A percentile compares a stretch with the other conserved stretches of the same genome.
Conservation (phyloP, 108 stramenopile species). For the Pseudonitzschia multistriata region DNA sequence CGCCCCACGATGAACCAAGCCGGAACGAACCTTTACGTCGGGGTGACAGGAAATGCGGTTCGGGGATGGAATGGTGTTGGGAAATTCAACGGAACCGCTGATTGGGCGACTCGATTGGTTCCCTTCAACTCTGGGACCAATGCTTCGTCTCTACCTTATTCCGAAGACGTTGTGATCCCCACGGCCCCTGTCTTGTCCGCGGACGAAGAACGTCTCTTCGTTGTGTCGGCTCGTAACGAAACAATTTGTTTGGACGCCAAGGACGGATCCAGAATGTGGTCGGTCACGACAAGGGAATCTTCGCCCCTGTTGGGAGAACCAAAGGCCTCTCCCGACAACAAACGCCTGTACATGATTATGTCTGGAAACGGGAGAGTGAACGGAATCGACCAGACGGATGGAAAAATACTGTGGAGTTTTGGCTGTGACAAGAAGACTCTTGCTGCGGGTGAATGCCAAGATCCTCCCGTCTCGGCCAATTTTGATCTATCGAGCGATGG, state of each 20-base stretch:
- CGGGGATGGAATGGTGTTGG: slow-evolving; percentile 26
- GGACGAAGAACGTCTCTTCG: slow-evolving; percentile 28
- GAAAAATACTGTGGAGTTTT: slow-evolving; percentile 13
- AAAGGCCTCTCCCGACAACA: slow-evolving; percentile 25
- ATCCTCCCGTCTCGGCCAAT: slow-evolving; percentile 12
- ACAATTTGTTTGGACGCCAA: slow-evolving; percentile 14
- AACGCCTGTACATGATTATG: slow-evolving; percentile 27
- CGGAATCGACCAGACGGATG: slow-evolving; percentile 14
- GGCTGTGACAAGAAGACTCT: slow-evolving; percentile 16
- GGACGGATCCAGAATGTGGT: slow-evolving; percentile 25
- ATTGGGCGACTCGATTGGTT: slow-evolving; percentile 19
- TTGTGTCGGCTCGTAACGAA: slow-evolving; percentile 9
- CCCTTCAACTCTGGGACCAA: background rate
- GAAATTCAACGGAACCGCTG: slow-evolving; percentile 18
- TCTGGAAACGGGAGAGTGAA: slow-evolving; percentile 24
- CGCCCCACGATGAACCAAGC: slow-evolving; percentile 17
- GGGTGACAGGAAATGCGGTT: slow-evolving; percentile 19
- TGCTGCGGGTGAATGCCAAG: slow-evolving; percentile 21
- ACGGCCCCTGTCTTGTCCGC: slow-evolving; percentile 23
- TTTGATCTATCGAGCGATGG: slow-evolving; percentile 29
- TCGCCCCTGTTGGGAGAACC: slow-evolving; percentile 21
- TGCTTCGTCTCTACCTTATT: background rate
- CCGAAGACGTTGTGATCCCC: slow-evolving; percentile 9
- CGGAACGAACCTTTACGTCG: slow-evolving; percentile 27
- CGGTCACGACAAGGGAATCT: slow-evolving; percentile 2